phyloP scores from a whole-genome alignment of 73 alveolate genomes.

The Paramecium primaurelia region DNA sequence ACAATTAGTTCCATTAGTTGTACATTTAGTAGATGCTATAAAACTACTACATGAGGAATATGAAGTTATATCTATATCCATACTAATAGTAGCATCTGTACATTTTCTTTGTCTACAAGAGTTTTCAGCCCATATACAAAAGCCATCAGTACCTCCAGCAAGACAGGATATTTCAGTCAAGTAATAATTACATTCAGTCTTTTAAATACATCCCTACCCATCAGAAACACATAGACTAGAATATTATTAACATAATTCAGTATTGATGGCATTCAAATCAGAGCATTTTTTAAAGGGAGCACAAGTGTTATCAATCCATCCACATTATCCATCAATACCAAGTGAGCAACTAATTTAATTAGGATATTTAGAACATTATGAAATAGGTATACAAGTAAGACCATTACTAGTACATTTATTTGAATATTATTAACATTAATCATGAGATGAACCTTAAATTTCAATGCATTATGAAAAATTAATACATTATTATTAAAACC shows the following conservation, averaged over 20 bases:
- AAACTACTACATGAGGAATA: neutral
- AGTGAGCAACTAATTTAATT: neutral
- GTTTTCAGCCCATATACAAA: neutral
- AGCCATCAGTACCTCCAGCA: constrained; percentile 21
- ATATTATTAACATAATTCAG: neutral
- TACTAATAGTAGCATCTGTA: neutral
- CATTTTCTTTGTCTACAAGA: neutral
- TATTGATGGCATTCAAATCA: neutral
- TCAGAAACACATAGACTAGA: neutral
- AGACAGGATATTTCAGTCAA: neutral
- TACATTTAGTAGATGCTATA: neutral
- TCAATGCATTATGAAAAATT: neutral
- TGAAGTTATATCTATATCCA: neutral
- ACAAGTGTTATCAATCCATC: constrained; percentile 1
- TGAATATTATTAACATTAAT: neutral
- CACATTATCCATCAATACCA: constrained; percentile 30
- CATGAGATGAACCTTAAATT: neutral
- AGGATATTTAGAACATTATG: neutral
- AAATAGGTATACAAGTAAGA: neutral
- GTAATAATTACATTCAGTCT: neutral
- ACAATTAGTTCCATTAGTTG: constrained; percentile 28
- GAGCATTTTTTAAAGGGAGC: neutral
- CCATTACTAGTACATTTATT: constrained; percentile 34
- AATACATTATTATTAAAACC: neutral
- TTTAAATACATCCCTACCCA: neutral